Percentiles rank a stretch among this genome's conserved stretches.
Conservation (phyloP, 768 basidiomycete genomes). For the Lactarius deliciosus region DNA sequence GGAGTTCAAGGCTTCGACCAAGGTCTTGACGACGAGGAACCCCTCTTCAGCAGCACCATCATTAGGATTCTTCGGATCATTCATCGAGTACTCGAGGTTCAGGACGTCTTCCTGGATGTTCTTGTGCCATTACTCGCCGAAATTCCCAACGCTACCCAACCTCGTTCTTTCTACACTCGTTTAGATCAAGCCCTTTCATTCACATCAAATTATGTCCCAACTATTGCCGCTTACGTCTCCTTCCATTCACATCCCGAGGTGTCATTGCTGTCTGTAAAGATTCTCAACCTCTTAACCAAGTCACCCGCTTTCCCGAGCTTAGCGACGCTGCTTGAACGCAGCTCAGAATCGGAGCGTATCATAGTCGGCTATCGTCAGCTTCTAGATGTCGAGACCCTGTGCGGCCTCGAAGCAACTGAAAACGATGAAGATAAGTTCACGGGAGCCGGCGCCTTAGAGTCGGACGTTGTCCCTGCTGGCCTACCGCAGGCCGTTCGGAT, state of each 20-base stretch:
- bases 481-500: constrained; percentile 70
- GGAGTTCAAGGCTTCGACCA: constrained; percentile 77
- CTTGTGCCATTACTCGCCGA: constrained; percentile 76
- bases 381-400: constrained; percentile 58
- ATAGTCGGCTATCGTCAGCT: constrained; percentile 72
- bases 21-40: constrained; percentile 64
- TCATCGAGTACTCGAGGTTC: constrained; percentile 77
- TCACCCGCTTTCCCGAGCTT: constrained; percentile 71
- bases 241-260: constrained; percentile 73
- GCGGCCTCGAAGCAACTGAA: constrained; percentile 62
- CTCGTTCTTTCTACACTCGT: constrained; percentile 67
- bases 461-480: constrained; percentile 45
- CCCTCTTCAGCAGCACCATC: constrained; percentile 72
- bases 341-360: constrained; percentile 82
- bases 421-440: constrained; percentile 58
- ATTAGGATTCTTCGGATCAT: constrained; percentile 80
- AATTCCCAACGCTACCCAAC: constrained; percentile 57
- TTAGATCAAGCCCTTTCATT: constrained; percentile 77
- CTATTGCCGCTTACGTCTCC: constrained; percentile 77
- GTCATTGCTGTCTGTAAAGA: constrained; percentile 73
- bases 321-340: constrained; percentile 75
- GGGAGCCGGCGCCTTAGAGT: constrained; percentile 70
- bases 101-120: constrained; percentile 87
- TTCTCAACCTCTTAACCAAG: constrained; percentile 63
- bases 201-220: constrained; percentile 68